A percentile compares a stretch with the other conserved stretches of the same genome.
phyloP scores from a whole-genome alignment of 2,329 filamentous ascomycete genomes.

The Aspergillus sp. region DNA sequence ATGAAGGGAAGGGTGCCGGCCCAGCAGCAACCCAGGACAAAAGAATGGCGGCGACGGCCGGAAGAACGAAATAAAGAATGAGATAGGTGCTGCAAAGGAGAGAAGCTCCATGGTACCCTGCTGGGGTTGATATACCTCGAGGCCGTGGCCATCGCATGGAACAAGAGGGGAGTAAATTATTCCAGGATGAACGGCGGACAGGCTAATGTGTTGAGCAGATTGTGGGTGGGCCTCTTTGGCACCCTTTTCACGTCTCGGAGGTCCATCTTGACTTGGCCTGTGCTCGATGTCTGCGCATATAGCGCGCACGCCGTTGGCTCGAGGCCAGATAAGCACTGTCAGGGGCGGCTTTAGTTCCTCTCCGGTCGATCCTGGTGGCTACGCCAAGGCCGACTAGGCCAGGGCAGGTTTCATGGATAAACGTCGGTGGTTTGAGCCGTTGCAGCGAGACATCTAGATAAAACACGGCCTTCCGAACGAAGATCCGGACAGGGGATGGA shows the following conservation, averaged over 20 bases:
- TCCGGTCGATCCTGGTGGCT: conserved; percentile 5
- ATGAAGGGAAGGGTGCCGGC: conserved; percentile 12
- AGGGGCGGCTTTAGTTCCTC: conserved; percentile 6
- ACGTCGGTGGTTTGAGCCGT: conserved; percentile 13
- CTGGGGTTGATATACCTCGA: conserved; percentile 13
- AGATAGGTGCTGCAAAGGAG: not conserved
- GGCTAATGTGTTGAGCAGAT: conserved; percentile 15
- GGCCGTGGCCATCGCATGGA: conserved; percentile 8
- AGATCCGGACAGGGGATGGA: conserved; percentile 7
- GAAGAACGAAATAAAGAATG: conserved; percentile 8
- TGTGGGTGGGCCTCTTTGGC: conserved; percentile 8
- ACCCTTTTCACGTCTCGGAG: not conserved
- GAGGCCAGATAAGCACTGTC: conserved; percentile 11
- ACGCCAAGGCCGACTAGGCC: conserved; percentile 11
- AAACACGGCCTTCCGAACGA: conserved; percentile 9
- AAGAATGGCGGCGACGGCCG: conserved; percentile 9
- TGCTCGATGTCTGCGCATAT: not conserved
- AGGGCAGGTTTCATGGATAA: conserved; percentile 12
- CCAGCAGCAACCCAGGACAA: conserved; percentile 15
- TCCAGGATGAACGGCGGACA: conserved; percentile 2
- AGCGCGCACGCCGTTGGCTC: conserved; percentile 4
- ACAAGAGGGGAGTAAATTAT: conserved; percentile 3
- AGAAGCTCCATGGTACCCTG: conserved; percentile 1
- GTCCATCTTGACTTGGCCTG: not conserved
- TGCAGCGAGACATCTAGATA: conserved; percentile 10